These are phyloP conservation scores for Naganishia friedmannii DNA, from an alignment of 768 basidiomycete genomes.

Conservation along the genomic window DNA sequence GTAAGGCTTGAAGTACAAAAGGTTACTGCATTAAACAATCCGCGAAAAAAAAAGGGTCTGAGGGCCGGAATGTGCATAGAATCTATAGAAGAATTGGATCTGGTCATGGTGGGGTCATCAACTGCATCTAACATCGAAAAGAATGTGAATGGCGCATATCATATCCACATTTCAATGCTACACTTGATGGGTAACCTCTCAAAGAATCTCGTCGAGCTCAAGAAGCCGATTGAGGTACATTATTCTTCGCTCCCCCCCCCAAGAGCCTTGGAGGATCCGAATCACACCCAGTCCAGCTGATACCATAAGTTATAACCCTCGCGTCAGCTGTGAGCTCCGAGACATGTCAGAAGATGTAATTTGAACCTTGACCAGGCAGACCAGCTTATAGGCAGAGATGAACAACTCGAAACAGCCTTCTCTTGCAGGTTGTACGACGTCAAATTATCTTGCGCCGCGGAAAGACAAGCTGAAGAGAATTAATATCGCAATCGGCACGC, in stretches of 20 bases:
- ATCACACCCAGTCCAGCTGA: too few species aligned
- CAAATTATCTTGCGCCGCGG: neutral
- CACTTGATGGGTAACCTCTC: neutral
- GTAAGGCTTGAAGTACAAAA: neutral
- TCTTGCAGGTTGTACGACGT: too few species aligned
- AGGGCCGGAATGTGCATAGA: neutral
- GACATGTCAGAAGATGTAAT: neutral
- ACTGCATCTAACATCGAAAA: neutral
- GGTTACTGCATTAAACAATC: neutral
- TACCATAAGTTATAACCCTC: too few species aligned
- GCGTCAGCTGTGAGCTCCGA: neutral
- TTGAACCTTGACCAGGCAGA: neutral
- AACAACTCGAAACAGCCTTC: too few species aligned
- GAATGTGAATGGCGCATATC: neutral
- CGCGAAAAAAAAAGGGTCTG: neutral
- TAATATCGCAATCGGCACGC: slow-evolving; percentile 7
- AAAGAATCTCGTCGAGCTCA: neutral
- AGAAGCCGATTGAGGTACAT: too few species aligned
- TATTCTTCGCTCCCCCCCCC: too few species aligned
- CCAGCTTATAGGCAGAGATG: too few species aligned
- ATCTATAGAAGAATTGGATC: neutral
- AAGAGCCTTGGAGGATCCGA: too few species aligned
- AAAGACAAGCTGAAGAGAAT: neutral
- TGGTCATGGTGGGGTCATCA: neutral
- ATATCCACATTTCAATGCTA: neutral